phyloP scores from a whole-genome alignment of 208 protist species.

The Vickermania ingenoplastis region DNA sequence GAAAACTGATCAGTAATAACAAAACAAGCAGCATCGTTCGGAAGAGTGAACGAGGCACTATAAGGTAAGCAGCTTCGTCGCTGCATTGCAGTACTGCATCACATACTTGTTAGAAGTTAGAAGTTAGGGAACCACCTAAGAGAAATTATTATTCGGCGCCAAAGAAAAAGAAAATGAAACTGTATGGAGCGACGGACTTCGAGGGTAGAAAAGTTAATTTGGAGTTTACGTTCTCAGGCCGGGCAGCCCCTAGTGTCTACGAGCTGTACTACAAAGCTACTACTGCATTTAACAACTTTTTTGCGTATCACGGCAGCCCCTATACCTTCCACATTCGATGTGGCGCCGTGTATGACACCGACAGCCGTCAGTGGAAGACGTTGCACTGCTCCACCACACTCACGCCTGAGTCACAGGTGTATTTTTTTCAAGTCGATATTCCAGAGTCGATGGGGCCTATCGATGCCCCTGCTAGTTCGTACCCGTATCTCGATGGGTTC shows the following conservation, averaged over 20 bases:
- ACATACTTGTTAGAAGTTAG: too few species aligned
- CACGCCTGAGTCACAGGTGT: constrained; percentile 50
- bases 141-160: too few species aligned
- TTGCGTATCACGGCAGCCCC: background rate
- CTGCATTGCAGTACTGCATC: too few species aligned
- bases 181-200: constrained; percentile 60
- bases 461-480: background rate
- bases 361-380: constrained; percentile 29
- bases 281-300: constrained; percentile 26
- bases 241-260: constrained; percentile 11
- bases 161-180: background rate
- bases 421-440: constrained; percentile 54
- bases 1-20: too few species aligned
- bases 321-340: constrained; percentile 14
- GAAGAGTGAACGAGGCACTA: too few species aligned
- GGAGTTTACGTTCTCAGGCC: constrained; percentile 22
- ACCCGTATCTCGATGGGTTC: background rate
- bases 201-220: constrained; percentile 63
- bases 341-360: constrained; percentile 47
- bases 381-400: constrained; percentile 39
- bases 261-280: constrained; percentile 16
- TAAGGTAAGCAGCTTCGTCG: too few species aligned
- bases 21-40: too few species aligned
- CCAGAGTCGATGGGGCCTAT: constrained; percentile 27
- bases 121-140: too few species aligned